These are phyloP conservation scores for Pseudogymnoascus sp. DNA, from an alignment of 2,329 filamentous ascomycete genomes.

Conservation along the genomic window DNA sequence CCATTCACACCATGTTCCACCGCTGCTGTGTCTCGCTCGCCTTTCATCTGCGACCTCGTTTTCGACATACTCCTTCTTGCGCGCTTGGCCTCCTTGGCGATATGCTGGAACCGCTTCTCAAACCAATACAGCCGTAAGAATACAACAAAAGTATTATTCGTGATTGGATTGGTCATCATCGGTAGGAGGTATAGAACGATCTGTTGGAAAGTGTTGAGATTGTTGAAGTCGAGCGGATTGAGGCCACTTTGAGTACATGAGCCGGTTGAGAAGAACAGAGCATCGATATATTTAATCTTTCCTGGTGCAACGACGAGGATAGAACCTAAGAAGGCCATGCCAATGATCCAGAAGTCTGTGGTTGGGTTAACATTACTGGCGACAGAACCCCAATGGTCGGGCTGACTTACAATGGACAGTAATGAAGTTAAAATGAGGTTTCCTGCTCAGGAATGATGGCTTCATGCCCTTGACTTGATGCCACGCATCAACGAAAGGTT, in stretches of 20 bases:
- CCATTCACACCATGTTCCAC: slow-evolving; percentile 56
- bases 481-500: slow-evolving; percentile 25
- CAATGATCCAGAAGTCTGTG: slow-evolving; percentile 72
- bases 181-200: slow-evolving; percentile 63
- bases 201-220: slow-evolving; percentile 65
- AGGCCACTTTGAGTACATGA: slow-evolving; percentile 86
- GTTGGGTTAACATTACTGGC: slow-evolving; percentile 10
- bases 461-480: slow-evolving; percentile 43
- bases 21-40: slow-evolving; percentile 33
- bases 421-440: slow-evolving; percentile 74
- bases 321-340: slow-evolving; percentile 65
- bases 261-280: slow-evolving; percentile 80
- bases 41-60: slow-evolving; percentile 39
- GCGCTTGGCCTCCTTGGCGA: slow-evolving; percentile 65
- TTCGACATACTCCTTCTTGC: slow-evolving; percentile 56
- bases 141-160: slow-evolving; percentile 78
- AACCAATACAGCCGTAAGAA: slow-evolving; percentile 96
- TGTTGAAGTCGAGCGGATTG: slow-evolving; percentile 69
- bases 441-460: slow-evolving; percentile 51
- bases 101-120: slow-evolving; percentile 84
- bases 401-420: slow-evolving; percentile 62
- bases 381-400: slow-evolving; percentile 2
- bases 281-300: slow-evolving; percentile 71
- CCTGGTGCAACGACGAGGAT: slow-evolving; percentile 64
- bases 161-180: slow-evolving; percentile 74